Evolutionary conservation across 345 rosid species (phyloP), one percentile per base, ranked within the genome.

Genomic region (Pistacia vera): DNA sequence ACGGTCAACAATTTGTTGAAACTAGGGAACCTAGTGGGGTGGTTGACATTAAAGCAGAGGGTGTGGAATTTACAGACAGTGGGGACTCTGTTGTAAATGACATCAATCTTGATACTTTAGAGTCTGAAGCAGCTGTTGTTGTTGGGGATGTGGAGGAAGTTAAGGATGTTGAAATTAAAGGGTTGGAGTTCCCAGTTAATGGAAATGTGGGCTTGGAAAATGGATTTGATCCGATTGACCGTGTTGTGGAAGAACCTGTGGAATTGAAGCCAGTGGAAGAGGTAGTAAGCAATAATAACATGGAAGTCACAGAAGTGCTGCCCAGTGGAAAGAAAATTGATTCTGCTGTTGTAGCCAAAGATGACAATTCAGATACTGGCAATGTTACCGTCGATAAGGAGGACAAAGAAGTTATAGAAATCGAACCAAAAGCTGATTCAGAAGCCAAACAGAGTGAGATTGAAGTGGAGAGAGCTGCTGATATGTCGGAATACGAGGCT

Each of bases 201-300:
- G 77, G 35, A 68, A 57, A 55, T 60, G 78, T 64, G 20, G 73
- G 78, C 35, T 59, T 88, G 80, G 87, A 83, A 70, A 88, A 87
- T 84, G 86, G 82, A 63, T 86, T 88, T 81, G 84, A 86, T 74
- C 81, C 70, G 38, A 72, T 83, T 78, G 81, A 71, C 44, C 57
- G 54, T 66, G 81, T 63, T 66, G 83, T 72, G 12, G 85, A 74
- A 63, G 75, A 44, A 68, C 57, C 41, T 35, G 76, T 71, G 62
- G 77, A 79, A 66, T 76, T 75, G 54, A 78, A 66, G 38, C 10
- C 56, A 0, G 36, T 75, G 44, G 55, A 33, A 14, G 56, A 57
- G 12, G 68, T 41, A 79, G 80, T 63, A 74, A 75, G 62, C 18
- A 63, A 25, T 36, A 28, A 73, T 72, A 60, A 30, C 74, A 52